Base-by-base conservation (phyloP, 306 rosid genomes). In the Urtica urens region DNA sequence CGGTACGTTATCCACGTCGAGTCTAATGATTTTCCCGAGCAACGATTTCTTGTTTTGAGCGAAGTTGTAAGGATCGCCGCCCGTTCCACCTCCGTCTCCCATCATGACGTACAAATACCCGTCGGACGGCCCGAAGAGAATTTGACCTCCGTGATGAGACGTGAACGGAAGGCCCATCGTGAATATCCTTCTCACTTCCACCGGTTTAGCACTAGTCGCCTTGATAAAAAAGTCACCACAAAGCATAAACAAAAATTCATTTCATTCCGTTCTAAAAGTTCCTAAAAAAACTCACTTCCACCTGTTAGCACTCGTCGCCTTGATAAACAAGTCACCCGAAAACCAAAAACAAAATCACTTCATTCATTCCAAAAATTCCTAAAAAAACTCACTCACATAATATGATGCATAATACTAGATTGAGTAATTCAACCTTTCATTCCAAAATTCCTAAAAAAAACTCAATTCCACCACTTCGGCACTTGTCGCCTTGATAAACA, bases 21-120 rank as follows among this genome's bases (percentile, higher is more conserved):
- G 81, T 75, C 99, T 82, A 95, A 79, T 79, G 46, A 92, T 69
- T 71, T 92, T 92, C 47, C 99, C 99, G 7, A 92, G 96, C 77
- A 92, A 64, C 12, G 99, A 92, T 34, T 92, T 92, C 83, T 85
- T 85, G 81, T 92, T 86, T 55, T 92, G 99, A 4, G 96, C 27
- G 25, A 92, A 92, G 63, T 76, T 78, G 67, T 73, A 82, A 33
- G 94, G 93, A 86, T 92, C 96, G 26, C 81, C 95, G 10, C 14
- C 0, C 6, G 4, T 18, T 13, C 83, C 81, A 1, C 99, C 94
- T 50, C 99, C 99, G 62, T 82, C 81, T 49, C 99, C 99, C 94
- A 65, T 85, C 88, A 86, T 86, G 51, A 73, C 60, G 77, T 92
- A 92, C 23, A 92, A 66, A 56, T 79, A 75, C 20, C 99, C 99